Percentiles rank a stretch among this genome's conserved stretches.
Evolutionary conservation across 345 rosid genomes (phyloP).

Genomic region (Lagerstroemia speciosa): DNA sequence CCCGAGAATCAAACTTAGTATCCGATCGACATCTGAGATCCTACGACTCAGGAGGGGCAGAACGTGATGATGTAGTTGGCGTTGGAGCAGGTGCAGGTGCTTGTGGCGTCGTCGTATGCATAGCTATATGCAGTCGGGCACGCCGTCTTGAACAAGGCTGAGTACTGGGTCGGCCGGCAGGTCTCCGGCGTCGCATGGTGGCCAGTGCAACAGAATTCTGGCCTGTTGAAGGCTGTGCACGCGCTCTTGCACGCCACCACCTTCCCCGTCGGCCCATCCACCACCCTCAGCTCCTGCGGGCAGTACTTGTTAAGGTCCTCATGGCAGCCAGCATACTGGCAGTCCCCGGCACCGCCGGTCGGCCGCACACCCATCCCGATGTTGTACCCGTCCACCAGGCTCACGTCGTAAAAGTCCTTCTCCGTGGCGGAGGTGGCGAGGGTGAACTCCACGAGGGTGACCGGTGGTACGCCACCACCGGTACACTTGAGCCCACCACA

Average conservation of each 20-base stretch:
- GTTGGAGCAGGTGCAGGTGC: conserved; percentile 72
- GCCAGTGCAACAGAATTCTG: conserved; percentile 76
- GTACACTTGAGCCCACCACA: conserved; percentile 57
- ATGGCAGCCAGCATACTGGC: conserved; percentile 70
- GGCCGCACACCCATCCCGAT: conserved; percentile 61
- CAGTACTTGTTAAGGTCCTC: conserved; percentile 57
- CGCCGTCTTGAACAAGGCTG: conserved; percentile 67
- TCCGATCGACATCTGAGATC: too few species aligned
- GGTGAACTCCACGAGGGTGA: conserved; percentile 63
- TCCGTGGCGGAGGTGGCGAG: conserved; percentile 25
- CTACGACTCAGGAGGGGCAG: conserved; percentile 51
- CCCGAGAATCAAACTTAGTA: too few species aligned
- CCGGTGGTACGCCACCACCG: conserved; percentile 76
- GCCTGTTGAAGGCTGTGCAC: conserved; percentile 59
- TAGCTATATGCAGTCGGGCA: conserved; percentile 89
- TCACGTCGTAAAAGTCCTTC: conserved; percentile 86
- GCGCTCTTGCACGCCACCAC: conserved; percentile 83
- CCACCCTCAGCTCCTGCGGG: conserved; percentile 51
- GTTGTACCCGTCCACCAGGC: conserved; percentile 90
- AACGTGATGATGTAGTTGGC: conserved; percentile 70
- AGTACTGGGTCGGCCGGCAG: conserved; percentile 69
- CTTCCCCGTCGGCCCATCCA: conserved; percentile 26
- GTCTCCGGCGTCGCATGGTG: conserved; percentile 62
- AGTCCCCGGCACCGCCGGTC: conserved; percentile 54
- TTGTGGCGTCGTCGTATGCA: conserved; percentile 80